These are phyloP conservation scores for Ballota nigra DNA, from an alignment of 257 asterid genomes.

Conservation along the genomic window DNA sequence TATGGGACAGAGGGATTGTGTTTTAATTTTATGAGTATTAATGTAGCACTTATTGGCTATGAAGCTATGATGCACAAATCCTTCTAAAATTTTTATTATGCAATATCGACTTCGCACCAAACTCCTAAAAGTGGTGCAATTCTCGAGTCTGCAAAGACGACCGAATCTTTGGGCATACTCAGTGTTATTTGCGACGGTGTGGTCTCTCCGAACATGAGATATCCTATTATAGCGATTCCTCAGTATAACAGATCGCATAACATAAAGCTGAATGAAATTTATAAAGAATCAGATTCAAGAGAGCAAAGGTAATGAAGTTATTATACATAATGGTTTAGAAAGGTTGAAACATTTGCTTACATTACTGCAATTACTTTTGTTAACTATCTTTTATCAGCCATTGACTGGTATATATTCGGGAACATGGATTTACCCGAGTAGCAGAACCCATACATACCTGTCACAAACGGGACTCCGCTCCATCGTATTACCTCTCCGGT, in stretches of 20 bases:
- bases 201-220: conserved; percentile 72
- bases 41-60: too few relatives aligned
- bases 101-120: too few relatives aligned
- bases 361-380: conserved; percentile 55
- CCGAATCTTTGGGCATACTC: conserved; percentile 60
- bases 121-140: too few relatives aligned
- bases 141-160: too few relatives aligned
- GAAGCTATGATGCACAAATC: too few relatives aligned
- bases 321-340: background rate
- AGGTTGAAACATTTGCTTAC: conserved; percentile 40
- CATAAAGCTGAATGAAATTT: conserved; percentile 72
- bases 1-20: too few relatives aligned
- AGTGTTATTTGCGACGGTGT: conserved; percentile 81
- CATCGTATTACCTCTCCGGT: conserved; percentile 50
- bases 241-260: conserved; percentile 63
- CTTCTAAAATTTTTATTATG: too few relatives aligned
- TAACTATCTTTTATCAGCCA: conserved; percentile 84
- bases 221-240: conserved; percentile 66
- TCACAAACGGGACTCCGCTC: conserved; percentile 76
- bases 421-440: conserved; percentile 82
- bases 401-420: conserved; percentile 89
- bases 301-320: background rate
- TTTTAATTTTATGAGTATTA: too few relatives aligned
- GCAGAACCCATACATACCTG: conserved; percentile 82
- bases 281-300: background rate